Conservation (phyloP, 768 basidiomycete genomes). For the Boletus pseudopeckii region DNA sequence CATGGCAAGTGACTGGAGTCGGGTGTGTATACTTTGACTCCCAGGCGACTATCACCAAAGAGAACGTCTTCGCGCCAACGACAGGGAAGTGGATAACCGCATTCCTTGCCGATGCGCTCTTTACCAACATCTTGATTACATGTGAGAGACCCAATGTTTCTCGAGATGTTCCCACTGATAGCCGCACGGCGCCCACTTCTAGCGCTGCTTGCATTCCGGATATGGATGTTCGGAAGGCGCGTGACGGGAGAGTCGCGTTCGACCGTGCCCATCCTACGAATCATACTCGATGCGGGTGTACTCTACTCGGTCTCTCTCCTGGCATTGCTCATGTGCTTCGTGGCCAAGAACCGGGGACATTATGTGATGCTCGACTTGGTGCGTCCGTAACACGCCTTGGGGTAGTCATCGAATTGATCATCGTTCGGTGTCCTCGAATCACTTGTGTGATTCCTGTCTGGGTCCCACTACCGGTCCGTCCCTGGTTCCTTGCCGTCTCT, state of each 20-base stretch:
- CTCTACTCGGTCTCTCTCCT: constrained; percentile 24
- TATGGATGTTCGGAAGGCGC: constrained; percentile 18
- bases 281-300: constrained; percentile 24
- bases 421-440: neutral
- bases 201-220: constrained; percentile 26
- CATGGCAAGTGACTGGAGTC: constrained; percentile 10
- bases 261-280: constrained; percentile 17
- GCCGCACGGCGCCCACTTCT: neutral
- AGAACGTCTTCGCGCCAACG: constrained; percentile 13
- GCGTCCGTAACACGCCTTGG: neutral
- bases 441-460: neutral
- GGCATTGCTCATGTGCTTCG: constrained; percentile 21
- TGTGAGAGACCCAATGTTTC: constrained; percentile 2
- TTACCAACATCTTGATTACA: constrained; percentile 21
- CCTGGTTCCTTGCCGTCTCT: too few species aligned
- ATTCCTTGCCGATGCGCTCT: constrained; percentile 17
- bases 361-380: constrained; percentile 26
- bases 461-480: neutral
- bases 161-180: neutral
- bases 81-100: constrained; percentile 24
- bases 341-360: constrained; percentile 17
- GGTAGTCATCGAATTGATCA: neutral
- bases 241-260: neutral
- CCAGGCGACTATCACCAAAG: constrained; percentile 1
- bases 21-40: constrained; percentile 18